Evolutionary conservation across 192 early-diverging fungal species (phyloP).

Genomic region (Dimargaris xerosporica): DNA sequence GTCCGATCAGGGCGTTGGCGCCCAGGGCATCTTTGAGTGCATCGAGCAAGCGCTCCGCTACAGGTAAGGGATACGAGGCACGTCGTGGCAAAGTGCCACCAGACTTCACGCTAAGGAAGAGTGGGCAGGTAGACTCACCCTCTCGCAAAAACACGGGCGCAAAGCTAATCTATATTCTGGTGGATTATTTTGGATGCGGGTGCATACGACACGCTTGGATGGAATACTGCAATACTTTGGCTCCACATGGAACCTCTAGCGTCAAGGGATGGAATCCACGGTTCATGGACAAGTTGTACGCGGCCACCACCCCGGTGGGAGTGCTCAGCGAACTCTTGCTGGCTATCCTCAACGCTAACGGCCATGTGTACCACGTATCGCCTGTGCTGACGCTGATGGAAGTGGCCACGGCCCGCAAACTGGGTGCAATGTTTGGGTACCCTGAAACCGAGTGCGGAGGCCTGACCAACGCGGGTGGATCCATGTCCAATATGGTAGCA

Average conservation of each 20-base stretch:
- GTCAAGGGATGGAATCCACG: constrained; percentile 48
- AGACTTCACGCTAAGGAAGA: neutral
- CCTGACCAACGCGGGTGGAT: constrained; percentile 58
- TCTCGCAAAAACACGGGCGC: neutral
- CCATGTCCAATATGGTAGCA: constrained; percentile 58
- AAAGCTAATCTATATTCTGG: neutral
- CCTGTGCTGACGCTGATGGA: constrained; percentile 61
- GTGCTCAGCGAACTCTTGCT: constrained; percentile 52
- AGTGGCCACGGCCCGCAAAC: constrained; percentile 30
- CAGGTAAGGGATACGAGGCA: neutral
- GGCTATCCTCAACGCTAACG: constrained; percentile 57
- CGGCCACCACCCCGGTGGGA: constrained; percentile 58
- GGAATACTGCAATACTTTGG: neutral
- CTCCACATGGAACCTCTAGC: constrained; percentile 14
- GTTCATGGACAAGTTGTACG: constrained; percentile 74
- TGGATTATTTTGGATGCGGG: neutral
- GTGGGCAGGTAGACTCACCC: neutral
- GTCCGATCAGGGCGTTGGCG: neutral
- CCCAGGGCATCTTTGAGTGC: constrained; percentile 5
- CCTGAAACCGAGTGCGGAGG: constrained; percentile 31
- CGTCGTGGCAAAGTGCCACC: neutral
- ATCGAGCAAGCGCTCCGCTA: neutral
- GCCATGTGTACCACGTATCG: constrained; percentile 59
- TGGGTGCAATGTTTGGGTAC: constrained; percentile 19
- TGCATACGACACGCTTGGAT: neutral